These are phyloP conservation scores for Pterocarpus santalinus DNA, from an alignment of 306 rosid genomes.

Conservation along the genomic window DNA sequence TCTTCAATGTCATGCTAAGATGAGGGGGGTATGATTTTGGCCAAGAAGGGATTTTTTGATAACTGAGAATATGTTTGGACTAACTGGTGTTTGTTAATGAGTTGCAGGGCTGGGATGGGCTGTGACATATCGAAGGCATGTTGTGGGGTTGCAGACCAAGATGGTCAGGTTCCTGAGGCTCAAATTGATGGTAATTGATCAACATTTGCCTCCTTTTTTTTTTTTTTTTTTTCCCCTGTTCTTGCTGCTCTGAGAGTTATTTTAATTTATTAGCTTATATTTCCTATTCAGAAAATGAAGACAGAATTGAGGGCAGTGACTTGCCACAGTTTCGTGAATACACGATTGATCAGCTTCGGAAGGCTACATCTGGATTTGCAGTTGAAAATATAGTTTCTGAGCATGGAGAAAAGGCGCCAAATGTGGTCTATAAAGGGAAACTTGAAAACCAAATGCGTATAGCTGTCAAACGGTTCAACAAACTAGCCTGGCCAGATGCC, in stretches of 20 bases:
- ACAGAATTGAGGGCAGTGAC: slow-evolving; percentile 60
- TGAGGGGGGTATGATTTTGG: slow-evolving; percentile 44
- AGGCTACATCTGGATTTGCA: slow-evolving; percentile 90
- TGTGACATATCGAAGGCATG: slow-evolving; percentile 77
- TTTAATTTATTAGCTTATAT: slow-evolving; percentile 41
- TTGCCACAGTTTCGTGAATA: slow-evolving; percentile 74
- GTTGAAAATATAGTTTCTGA: slow-evolving; percentile 94
- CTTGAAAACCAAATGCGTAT: slow-evolving; percentile 85
- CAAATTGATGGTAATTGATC: slow-evolving; percentile 61
- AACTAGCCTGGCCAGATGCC: slow-evolving; percentile 95
- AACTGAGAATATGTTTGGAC: slow-evolving; percentile 35
- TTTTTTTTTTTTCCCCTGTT: too few species aligned
- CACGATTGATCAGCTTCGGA: slow-evolving; percentile 81
- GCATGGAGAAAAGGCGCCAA: slow-evolving; percentile 98
- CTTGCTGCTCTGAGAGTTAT: slow-evolving; percentile 34
- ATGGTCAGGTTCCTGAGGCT: slow-evolving; percentile 61
- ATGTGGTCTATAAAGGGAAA: slow-evolving; percentile 93
- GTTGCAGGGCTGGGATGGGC: slow-evolving; percentile 77
- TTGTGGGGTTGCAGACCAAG: slow-evolving; percentile 60
- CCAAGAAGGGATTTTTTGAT: slow-evolving; percentile 35
- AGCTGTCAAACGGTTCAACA: slow-evolving; percentile 93
- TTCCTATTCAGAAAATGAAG: slow-evolving; percentile 69
- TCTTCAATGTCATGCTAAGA: slow-evolving; percentile 44
- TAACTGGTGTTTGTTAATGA: slow-evolving; percentile 42
- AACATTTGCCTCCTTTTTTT: slow-evolving; percentile 20